Evolutionary conservation across 139 green algal species (phyloP).

Genomic region (Gonium pectorale): DNA sequence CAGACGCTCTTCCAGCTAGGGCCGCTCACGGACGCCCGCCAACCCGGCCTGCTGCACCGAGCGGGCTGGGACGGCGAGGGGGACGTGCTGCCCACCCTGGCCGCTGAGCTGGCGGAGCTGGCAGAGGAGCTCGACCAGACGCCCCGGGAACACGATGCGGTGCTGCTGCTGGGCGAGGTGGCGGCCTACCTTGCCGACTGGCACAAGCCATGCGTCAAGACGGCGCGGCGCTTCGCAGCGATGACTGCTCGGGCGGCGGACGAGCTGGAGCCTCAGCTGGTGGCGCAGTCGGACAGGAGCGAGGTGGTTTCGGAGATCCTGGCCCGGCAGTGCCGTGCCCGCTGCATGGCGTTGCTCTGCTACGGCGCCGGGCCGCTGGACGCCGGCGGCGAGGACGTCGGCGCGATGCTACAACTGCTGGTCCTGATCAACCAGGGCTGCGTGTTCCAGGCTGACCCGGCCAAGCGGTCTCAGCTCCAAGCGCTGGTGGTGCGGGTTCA

Average conservation of each 20-base stretch:
- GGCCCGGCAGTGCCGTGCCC: conserved; percentile 48
- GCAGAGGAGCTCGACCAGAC: conserved; percentile 52
- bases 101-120: conserved; percentile 26
- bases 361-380: not conserved
- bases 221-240: conserved; percentile 58
- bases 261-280: not conserved
- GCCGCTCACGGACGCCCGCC: not conserved
- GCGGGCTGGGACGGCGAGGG: conserved; percentile 2
- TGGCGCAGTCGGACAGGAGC: not conserved
- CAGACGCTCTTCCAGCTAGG: conserved; percentile 59
- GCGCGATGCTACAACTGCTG: conserved; percentile 31
- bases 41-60: not conserved
- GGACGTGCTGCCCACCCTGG: conserved; percentile 42
- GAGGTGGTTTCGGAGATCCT: conserved; percentile 22
- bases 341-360: conserved; percentile 44
- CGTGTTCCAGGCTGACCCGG: conserved; percentile 37
- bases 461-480: not conserved
- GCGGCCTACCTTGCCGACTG: conserved; percentile 56
- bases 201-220: not conserved
- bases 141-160: conserved; percentile 47
- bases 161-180: conserved; percentile 61
- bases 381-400: conserved; percentile 17
- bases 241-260: conserved; percentile 55
- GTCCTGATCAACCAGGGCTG: conserved; percentile 53
- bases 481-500: conserved; percentile 42